Conservation (phyloP, 495 filamentous ascomycete genomes). For the Penicillium alfredii region DNA sequence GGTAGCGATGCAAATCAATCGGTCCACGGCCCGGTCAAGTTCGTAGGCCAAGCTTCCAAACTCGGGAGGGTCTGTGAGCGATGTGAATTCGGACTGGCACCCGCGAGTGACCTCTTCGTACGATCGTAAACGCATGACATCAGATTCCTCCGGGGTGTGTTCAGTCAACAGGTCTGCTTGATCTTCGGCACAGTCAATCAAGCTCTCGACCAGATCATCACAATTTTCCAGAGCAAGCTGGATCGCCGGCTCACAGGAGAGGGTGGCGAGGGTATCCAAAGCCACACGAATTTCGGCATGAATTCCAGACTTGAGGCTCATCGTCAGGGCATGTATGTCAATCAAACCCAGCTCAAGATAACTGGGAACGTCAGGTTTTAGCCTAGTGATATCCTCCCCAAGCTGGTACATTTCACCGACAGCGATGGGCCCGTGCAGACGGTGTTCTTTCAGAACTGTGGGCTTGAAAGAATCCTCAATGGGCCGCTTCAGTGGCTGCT, state of each 20-base stretch:
- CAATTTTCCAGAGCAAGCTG: slow-evolving; percentile 66
- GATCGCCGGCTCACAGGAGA: slow-evolving; percentile 58
- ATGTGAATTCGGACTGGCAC: slow-evolving; percentile 62
- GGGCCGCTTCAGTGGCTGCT: slow-evolving; percentile 42
- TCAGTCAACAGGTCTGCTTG: slow-evolving; percentile 75
- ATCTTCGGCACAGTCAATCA: slow-evolving; percentile 87
- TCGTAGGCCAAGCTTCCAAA: slow-evolving; percentile 78
- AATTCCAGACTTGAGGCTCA: slow-evolving; percentile 88
- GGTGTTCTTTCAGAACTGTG: slow-evolving; percentile 48
- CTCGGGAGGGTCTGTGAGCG: slow-evolving; percentile 59
- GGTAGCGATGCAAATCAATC: slow-evolving; percentile 83
- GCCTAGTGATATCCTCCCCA: slow-evolving; percentile 54
- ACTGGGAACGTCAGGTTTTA: slow-evolving; percentile 66
- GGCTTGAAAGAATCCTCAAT: slow-evolving; percentile 49
- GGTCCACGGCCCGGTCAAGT: slow-evolving; percentile 79
- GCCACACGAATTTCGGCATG: slow-evolving; percentile 81
- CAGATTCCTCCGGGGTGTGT: slow-evolving; percentile 74
- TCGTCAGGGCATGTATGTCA: slow-evolving; percentile 85
- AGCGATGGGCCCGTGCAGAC: slow-evolving; percentile 60
- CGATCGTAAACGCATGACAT: slow-evolving; percentile 68
- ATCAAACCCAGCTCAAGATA: slow-evolving; percentile 78
- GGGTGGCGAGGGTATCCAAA: slow-evolving; percentile 70
- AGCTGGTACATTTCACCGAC: slow-evolving; percentile 54
- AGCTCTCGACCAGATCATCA: slow-evolving; percentile 79
- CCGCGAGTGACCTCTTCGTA: slow-evolving; percentile 86